Evolutionary conservation across 441 rosid genomes (phyloP).

Genomic region (Hypseocharis bilobata): DNA sequence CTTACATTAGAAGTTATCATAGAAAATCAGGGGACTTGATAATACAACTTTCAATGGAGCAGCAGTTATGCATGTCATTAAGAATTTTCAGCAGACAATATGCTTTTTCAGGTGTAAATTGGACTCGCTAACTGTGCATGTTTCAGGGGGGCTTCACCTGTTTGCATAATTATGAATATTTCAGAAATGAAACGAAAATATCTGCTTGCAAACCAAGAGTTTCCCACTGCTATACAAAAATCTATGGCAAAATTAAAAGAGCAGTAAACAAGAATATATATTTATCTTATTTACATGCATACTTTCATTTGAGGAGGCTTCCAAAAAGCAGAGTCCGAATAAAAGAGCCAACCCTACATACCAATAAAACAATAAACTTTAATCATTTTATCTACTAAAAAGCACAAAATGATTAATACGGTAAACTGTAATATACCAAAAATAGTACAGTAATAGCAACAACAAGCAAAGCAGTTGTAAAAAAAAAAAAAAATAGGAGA

Average conservation of each 20-base stretch:
- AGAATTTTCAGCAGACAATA: neutral
- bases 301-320: slow-evolving; percentile 91
- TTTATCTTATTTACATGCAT: slow-evolving; percentile 9
- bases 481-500: neutral
- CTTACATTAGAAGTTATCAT: neutral
- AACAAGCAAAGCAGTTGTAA: neutral
- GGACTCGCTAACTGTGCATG: neutral
- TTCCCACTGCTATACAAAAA: neutral
- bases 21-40: neutral
- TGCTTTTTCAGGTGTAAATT: neutral
- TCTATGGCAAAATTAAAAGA: neutral
- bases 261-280: neutral
- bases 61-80: neutral
- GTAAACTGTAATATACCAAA: neutral
- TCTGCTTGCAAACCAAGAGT: neutral
- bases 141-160: neutral
- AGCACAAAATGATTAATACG: neutral
- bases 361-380: slow-evolving; percentile 12
- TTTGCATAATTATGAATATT: neutral
- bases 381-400: slow-evolving; percentile 6
- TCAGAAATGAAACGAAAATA: neutral
- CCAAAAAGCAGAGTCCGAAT: slow-evolving; percentile 76
- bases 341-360: slow-evolving; percentile 94
- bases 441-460: neutral
- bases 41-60: neutral